phyloP scores from a whole-genome alignment of 768 basidiomycete genomes.

The Lentinula aciculospora region DNA sequence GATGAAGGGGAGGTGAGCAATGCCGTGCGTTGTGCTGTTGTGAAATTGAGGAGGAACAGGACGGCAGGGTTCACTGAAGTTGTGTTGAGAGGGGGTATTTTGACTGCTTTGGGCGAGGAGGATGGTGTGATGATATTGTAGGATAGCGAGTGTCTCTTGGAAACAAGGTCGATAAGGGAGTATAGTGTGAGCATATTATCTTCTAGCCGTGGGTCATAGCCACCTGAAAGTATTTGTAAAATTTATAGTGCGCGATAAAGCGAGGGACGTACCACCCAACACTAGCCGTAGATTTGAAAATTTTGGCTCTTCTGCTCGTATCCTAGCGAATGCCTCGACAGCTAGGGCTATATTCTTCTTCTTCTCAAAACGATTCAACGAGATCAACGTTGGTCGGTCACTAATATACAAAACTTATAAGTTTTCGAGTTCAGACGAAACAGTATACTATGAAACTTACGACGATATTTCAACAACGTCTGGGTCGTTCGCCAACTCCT shows the following conservation, averaged over 20 bases:
- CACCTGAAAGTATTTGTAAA: conserved; percentile 44
- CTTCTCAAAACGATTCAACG: conserved; percentile 91
- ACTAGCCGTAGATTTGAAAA: conserved; percentile 57
- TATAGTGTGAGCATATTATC: conserved; percentile 77
- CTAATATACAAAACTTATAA: conserved; percentile 22
- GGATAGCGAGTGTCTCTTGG: conserved; percentile 44
- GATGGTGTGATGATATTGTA: conserved; percentile 52
- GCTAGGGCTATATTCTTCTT: conserved; percentile 92
- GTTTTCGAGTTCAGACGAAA: background rate
- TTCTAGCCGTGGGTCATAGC: conserved; percentile 82
- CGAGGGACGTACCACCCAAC: conserved; percentile 55
- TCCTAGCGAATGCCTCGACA: conserved; percentile 64
- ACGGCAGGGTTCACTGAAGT: conserved; percentile 48
- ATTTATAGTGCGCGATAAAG: background rate
- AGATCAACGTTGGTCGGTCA: conserved; percentile 68
- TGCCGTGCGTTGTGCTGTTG: conserved; percentile 74
- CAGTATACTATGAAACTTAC: conserved; percentile 33
- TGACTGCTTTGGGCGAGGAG: conserved; percentile 24
- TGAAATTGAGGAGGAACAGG: conserved; percentile 90
- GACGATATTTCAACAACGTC: conserved; percentile 52
- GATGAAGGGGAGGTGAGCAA: conserved; percentile 67
- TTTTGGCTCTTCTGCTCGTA: conserved; percentile 28
- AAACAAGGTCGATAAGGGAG: conserved; percentile 52
- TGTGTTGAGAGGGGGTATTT: conserved; percentile 35
- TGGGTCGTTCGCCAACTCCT: conserved; percentile 35